These are phyloP conservation scores for Chaetomium sp. DNA, from an alignment of 2,329 filamentous ascomycete species.

Conservation along the genomic window DNA sequence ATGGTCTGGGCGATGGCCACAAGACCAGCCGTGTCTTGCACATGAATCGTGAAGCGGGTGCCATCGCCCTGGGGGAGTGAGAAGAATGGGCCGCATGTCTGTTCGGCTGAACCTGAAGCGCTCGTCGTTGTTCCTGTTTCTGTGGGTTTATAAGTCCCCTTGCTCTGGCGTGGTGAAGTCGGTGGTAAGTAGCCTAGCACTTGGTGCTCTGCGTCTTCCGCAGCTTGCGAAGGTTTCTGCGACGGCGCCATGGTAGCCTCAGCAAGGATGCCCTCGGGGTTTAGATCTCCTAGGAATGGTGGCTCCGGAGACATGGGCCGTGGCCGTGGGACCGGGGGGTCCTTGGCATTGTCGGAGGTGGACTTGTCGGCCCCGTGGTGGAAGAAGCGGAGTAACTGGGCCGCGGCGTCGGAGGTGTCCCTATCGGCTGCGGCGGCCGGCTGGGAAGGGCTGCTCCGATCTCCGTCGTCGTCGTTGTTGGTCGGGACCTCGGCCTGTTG, in stretches of 20 bases:
- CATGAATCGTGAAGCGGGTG: conserved; percentile 6
- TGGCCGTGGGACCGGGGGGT: conserved; percentile 6
- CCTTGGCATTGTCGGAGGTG: conserved; percentile 13
- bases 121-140: background rate
- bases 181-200: conserved; percentile 3
- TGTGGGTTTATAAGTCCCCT: background rate
- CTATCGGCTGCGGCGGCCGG: conserved; percentile 1
- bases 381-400: conserved; percentile 21
- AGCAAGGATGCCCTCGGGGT: conserved; percentile 29
- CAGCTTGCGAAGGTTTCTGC: background rate
- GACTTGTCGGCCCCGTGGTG: conserved; percentile 15
- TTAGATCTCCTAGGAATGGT: conserved; percentile 32
- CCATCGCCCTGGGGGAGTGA: conserved; percentile 10
- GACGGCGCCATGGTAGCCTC: conserved; percentile 20
- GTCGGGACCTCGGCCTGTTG: background rate
- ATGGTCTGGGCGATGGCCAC: conserved; percentile 12
- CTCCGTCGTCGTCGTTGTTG: background rate
- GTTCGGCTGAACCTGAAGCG: background rate
- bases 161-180: background rate
- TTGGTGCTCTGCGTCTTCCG: background rate
- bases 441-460: background rate
- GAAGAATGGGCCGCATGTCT: conserved; percentile 6
- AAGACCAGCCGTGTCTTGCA: conserved; percentile 14
- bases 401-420: conserved; percentile 18
- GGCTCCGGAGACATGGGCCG: conserved; percentile 27